These are phyloP conservation scores for Talaromyces ruber DNA, from an alignment of 495 filamentous ascomycete genomes.

Conservation along the genomic window DNA sequence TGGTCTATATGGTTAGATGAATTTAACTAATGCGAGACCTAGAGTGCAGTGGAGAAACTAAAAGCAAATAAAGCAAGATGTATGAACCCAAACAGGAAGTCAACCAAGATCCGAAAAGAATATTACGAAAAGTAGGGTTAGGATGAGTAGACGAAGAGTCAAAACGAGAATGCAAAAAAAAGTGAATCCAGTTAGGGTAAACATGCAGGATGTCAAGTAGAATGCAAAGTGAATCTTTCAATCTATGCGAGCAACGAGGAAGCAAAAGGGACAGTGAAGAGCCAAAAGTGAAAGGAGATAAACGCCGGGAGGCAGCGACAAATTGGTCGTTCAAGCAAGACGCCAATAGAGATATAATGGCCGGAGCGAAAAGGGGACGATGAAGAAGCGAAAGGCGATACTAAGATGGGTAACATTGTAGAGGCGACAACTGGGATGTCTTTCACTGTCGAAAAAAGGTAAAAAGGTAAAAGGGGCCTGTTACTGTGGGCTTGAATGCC, in stretches of 20 bases:
- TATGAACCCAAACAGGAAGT: background rate
- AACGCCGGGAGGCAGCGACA: too few relatives aligned
- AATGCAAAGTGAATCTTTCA: too few relatives aligned
- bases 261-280: too few relatives aligned
- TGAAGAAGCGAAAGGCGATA: background rate
- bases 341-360: background rate
- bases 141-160: background rate
- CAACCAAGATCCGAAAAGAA: background rate
- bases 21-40: background rate
- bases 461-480: background rate
- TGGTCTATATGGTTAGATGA: background rate
- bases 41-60: background rate
- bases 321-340: background rate
- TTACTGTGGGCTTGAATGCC: background rate
- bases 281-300: too few relatives aligned
- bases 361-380: background rate
- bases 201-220: background rate
- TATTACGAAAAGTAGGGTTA: background rate
- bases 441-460: background rate
- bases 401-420: background rate
- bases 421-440: background rate
- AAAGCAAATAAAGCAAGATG: too few relatives aligned
- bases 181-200: background rate
- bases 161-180: background rate
- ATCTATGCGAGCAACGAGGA: too few relatives aligned